Evolutionary conservation across 1,284 basidiomycete genomes (phyloP), one percentile per base, ranked within the genome.

Genomic region (Irpex sp.): DNA sequence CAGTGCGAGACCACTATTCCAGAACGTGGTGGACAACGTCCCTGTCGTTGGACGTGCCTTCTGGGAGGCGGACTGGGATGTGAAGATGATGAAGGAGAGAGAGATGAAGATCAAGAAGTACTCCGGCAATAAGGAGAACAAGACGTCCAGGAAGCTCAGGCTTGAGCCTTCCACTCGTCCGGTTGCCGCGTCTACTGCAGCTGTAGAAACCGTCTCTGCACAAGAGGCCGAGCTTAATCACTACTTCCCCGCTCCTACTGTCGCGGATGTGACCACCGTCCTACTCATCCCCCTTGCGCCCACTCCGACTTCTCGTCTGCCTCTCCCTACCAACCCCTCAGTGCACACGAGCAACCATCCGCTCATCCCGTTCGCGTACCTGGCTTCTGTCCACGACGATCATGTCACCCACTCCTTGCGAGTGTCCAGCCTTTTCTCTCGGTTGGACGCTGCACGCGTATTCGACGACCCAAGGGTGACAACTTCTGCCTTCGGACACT

Each of bases 211-310:
- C n/a, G 59, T 57, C 31, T 21, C 53, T 26, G 39, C 43, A 8
- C 60, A 64, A 51, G 58, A 64, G 37, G 74, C 77, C 19, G 85
- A 88, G 64, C 71, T 89, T 35, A 81, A 89, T 49, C 77, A 80
- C 65, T 92, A 90, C 74, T 90, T 92, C 73, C 72, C 79, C 21
- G 65, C 74, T 15, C 71, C 78, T 21, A 56, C 69, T 19, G 64
- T 71, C 19, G 73, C 82, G 19, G 70, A 76, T n/a, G 82, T 87
- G 9, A 85, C 82, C 8, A 90, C 90, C 3, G 80, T 81, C 67
- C 82, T 93, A 56, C 81, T 90, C 61, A 82, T 93, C 54, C 90
- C 90, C 60, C 82, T 93, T 60, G 87, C 86, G 0, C 89, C 90
- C 0, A 88, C 87, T 4, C 85, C 88, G 4, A 84, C 86, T 0